Base-by-base conservation (phyloP, 345 rosid species). In the Bruguiera sexangula region DNA sequence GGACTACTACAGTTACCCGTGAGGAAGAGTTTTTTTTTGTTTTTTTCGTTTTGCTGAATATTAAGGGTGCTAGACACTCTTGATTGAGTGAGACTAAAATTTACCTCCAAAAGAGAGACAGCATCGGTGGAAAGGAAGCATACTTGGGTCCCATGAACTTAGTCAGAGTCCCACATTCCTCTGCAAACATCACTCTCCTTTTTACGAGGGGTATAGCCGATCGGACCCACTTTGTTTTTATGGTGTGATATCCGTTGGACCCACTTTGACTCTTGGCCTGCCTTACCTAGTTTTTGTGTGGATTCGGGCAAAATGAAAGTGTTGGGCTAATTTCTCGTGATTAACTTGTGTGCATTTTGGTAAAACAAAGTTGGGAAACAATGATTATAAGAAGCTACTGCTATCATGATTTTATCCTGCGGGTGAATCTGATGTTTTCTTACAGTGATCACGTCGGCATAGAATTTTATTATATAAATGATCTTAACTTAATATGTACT, bases 111-210 rank as follows among this genome's bases (percentile, higher is more conserved):
- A 56, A 56, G 60, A 24, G 60, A 15, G 29, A 27, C 60, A 56
- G 29, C 30, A 56, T 56, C 60, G 24, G 30, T 56, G 60, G 60
- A 6, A 56, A 22, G 60, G 50, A 43, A 43, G 50, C 50, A 43
- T 43, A 43, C 0, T 13, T 13, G 50, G 60, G 60, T 21, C 60
- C 60, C 60, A 24, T 2, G 24, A 4, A 56, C 60, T 56, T 56
- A 56, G 60, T 56, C 60, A 56, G 60, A 56, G 60, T 56, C 60
- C 60, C 60, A 56, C 60, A 56, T 56, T 56, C 60, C 29, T 3
- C 26, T 56, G 30, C 60, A 24, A 24, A 56, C 60, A 56, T 56
- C 60, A 56, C 29, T 26, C 16, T 56, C 30, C 16, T 56, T 56
- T 56, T 24, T 10, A 27, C 5, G 4, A 27, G 30, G 30, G 60